Base-by-base conservation (phyloP, 2,329 filamentous ascomycete species). In the Cryphonectria nitschkei region DNA sequence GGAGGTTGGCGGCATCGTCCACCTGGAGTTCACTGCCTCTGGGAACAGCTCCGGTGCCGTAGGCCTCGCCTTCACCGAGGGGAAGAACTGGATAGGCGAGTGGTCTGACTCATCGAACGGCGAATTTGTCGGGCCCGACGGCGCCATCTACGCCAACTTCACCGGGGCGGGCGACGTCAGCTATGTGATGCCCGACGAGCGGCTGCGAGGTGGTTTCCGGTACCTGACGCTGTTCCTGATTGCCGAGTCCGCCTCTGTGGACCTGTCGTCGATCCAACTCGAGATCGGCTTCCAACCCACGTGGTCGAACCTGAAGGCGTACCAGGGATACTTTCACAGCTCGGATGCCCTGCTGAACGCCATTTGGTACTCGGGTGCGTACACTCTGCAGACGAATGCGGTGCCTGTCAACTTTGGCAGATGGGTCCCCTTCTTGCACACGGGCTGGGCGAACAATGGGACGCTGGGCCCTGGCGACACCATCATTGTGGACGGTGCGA, bases 1-100 rank as follows among this genome's bases (percentile, higher is more conserved):
- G 34, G 86, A 89, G 75, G 86, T 89, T 6, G 87, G 87, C 52
- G 88, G 88, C 6, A 84, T 89, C 69, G 78, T 86, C 6, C 84
- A 82, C 3, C 74, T 90, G n/a, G 77, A 81, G 13, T 90, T 87
- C 74, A 80, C 79, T 3, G 78, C 82, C 5, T 80, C 80, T 14
- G 80, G 81, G 2, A 68, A 63, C 3, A 76, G 76, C 22, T 75
- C 73, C 22, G 82, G 81, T 4, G 75, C 79, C 1, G 73, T 86
- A 7, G 84, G 84, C 0, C 74, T 86, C 9, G 83, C 84, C 22
- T 86, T 86, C 72, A 80, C 82, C 3, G 84, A 86, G 73, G 80
- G 80, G 1, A 85, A 82, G 73, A 80, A 84, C 71, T 85, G 81
- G 77, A 83, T 85, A 68, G 83, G 84, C 50, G 75, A 83, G 73